A percentile compares a stretch with the other conserved stretches of the same genome.
These are phyloP conservation scores for Purshia tridentata DNA, from an alignment of 306 rosid genomes.

Conservation along the genomic window DNA sequence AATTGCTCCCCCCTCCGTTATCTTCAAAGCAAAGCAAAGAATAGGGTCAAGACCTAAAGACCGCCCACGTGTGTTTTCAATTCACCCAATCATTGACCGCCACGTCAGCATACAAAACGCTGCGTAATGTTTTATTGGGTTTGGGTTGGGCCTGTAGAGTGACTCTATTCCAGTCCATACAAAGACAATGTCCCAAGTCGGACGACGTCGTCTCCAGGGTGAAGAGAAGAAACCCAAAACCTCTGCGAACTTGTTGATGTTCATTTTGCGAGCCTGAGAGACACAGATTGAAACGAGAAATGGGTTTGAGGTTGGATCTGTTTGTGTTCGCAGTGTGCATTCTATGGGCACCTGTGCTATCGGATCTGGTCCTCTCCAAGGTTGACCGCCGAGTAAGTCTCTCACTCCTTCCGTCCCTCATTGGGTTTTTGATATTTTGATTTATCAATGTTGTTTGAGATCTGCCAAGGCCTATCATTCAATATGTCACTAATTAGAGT, in stretches of 20 bases:
- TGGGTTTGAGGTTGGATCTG: slow-evolving; percentile 39
- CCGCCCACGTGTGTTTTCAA: not conserved
- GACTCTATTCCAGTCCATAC: too few relatives aligned
- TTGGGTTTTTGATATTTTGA: not conserved
- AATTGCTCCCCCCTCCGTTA: not conserved
- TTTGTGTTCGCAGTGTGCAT: slow-evolving; percentile 43
- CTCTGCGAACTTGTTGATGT: not conserved
- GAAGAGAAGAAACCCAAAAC: slow-evolving; percentile 2
- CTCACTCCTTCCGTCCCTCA: slow-evolving; percentile 6
- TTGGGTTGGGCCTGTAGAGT: too few relatives aligned
- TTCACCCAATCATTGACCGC: not conserved
- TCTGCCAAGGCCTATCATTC: not conserved
- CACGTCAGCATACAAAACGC: not conserved
- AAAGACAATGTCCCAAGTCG: too few relatives aligned
- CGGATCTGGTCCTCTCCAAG: slow-evolving; percentile 85
- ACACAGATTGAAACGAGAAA: slow-evolving; percentile 4
- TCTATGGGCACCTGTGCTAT: slow-evolving; percentile 54
- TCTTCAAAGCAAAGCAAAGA: not conserved
- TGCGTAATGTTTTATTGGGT: not conserved
- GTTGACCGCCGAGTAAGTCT: slow-evolving; percentile 94
- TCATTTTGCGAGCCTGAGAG: not conserved
- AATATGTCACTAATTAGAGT: not conserved
- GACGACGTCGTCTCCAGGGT: not conserved
- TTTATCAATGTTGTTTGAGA: not conserved
- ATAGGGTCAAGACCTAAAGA: not conserved